A percentile compares a stretch with the other conserved stretches of the same genome.
Conservation (phyloP, 2,329 filamentous ascomycete genomes). For the Venturia pyrina region DNA sequence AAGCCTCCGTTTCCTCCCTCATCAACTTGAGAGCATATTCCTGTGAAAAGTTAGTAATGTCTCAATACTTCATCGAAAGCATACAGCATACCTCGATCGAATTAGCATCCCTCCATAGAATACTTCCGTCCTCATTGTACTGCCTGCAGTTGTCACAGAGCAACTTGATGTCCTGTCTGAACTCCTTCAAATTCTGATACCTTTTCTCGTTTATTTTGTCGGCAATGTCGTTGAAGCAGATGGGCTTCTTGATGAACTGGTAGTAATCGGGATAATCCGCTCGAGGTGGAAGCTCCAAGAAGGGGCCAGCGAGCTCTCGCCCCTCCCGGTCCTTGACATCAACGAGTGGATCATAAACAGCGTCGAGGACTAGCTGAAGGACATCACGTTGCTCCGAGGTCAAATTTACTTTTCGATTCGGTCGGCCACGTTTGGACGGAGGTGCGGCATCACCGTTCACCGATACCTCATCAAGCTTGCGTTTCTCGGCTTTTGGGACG, state of each 20-base stretch:
- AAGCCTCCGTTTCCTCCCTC: conserved; percentile 42
- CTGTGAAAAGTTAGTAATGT: conserved; percentile 20
- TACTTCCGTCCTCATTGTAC: conserved; percentile 92
- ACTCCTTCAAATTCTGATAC: conserved; percentile 70
- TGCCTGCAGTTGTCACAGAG: conserved; percentile 87
- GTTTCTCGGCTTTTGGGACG: conserved; percentile 64
- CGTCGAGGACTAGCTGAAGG: conserved; percentile 71
- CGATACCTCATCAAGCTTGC: conserved; percentile 66
- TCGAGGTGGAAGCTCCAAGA: conserved; percentile 83
- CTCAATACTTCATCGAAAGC: conserved; percentile 5
- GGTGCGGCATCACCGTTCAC: conserved; percentile 58
- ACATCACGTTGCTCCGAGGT: conserved; percentile 58
- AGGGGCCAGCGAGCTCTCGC: conserved; percentile 51
- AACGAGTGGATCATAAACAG: conserved; percentile 71
- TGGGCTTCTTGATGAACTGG: conserved; percentile 79
- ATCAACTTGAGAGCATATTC: conserved; percentile 43
- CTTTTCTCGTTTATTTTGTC: conserved; percentile 94
- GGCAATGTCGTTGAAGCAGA: conserved; percentile 92
- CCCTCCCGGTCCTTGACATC: conserved; percentile 69
- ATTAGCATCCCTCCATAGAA: conserved; percentile 86
- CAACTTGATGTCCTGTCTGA: conserved; percentile 72
- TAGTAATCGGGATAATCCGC: conserved; percentile 93
- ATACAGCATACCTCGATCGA: conserved; percentile 67
- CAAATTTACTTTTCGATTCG: conserved; percentile 55
- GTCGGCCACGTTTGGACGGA: conserved; percentile 63